Evolutionary conservation across 140 eudicot genomes (phyloP), one percentile per base, ranked within the genome.

Genomic region (Anethum foeniculum): DNA sequence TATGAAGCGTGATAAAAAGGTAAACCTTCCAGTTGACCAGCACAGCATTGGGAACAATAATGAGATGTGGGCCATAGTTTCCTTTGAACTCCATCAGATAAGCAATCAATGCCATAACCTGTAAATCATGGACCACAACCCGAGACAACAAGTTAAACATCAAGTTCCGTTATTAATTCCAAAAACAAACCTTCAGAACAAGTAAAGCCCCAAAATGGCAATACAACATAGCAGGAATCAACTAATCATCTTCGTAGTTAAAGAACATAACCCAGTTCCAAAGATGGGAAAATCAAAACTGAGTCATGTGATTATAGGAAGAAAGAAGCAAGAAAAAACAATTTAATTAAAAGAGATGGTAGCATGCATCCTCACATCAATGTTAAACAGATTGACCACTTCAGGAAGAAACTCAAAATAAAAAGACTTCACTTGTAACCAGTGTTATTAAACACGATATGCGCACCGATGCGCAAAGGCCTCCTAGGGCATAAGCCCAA

Each of bases 61-160:
- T 95, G 56, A 95, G 97, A 90, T 95, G 99, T 51, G 99, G 99
- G 21, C 99, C 99, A 90, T 95, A 95, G 80, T 95, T 93, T 71
- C 97, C 95, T 91, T 95, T 95, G 81, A 85, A 95, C 88, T 95
- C 99, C 99, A 95, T 95, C 78, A 95, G 84, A 84, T 95, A 93
- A 85, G 99, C 99, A 87, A 95, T 95, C 83, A 95, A 87, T 25
- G 99, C 88, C 99, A 95, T 95, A 76, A 95, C 99, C 97, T 93
- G 90, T 51, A 23, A 5, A n/a, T 74, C 16, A 78, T 9, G 82
- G 62, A 86, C n/a, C 68, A 60, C 39, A 71, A 58, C 41, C 27
- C 69, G 38, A 75, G 73, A 81, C 43, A 13, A 56, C 78, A 51
- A 64, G 14, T 48, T n/a, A 23, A 73, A 41, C 67, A 49, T 38